phyloP scores from a whole-genome alignment of 345 rosid species.

The Barbarea vulgaris region DNA sequence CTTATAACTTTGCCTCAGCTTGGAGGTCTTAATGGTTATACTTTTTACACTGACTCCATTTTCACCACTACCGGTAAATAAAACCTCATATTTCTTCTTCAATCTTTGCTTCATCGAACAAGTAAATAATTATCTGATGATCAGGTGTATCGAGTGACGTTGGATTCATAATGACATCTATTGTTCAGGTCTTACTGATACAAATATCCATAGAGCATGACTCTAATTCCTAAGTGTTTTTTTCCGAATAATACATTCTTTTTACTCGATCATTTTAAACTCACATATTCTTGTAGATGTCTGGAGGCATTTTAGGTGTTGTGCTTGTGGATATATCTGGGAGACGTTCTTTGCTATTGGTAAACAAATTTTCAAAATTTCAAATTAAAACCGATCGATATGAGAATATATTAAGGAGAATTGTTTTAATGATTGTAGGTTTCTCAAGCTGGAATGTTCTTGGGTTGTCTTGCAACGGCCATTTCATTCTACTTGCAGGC shows the following conservation, averaged over 20 bases:
- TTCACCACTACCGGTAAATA: constrained; percentile 56
- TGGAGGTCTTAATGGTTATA: constrained; percentile 65
- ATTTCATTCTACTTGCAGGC: constrained; percentile 64
- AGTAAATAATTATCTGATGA: background rate
- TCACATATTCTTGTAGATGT: constrained; percentile 49
- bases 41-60: constrained; percentile 58
- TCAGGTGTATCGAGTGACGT: constrained; percentile 73
- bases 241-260: background rate
- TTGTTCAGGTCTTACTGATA: constrained; percentile 61
- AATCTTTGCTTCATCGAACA: background rate
- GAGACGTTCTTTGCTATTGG: constrained; percentile 75
- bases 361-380: constrained; percentile 26
- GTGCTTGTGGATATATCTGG: constrained; percentile 76
- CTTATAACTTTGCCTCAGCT: constrained; percentile 82
- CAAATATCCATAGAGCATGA: background rate
- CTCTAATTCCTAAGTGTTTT: background rate
- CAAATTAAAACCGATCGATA: too few species aligned
- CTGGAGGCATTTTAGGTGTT: constrained; percentile 67
- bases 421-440: constrained; percentile 42
- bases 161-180: constrained; percentile 74
- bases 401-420: background rate
- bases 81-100: background rate
- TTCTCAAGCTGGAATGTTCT: constrained; percentile 75
- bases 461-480: constrained; percentile 68
- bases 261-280: background rate